These are phyloP conservation scores for Conticribra guillardii DNA, from an alignment of 108 stramenopile genomes.

Conservation along the genomic window DNA sequence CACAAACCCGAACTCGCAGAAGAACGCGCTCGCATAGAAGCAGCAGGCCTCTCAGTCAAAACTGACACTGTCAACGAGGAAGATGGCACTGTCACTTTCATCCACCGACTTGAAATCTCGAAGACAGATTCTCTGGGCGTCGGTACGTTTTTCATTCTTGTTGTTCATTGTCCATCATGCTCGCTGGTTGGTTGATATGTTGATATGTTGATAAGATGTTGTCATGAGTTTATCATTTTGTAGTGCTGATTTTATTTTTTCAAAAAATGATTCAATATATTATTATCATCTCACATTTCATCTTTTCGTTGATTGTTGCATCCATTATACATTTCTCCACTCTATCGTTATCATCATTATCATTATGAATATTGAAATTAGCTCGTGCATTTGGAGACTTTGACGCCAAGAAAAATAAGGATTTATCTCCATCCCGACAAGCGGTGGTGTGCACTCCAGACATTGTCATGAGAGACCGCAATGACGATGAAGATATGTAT, in stretches of 20 bases:
- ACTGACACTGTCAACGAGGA: conserved; percentile 36
- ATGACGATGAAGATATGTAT: conserved; percentile 56
- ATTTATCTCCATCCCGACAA: conserved; percentile 69
- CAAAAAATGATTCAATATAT: conserved; percentile 45
- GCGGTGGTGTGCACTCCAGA: conserved; percentile 85
- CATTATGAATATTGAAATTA: no score
- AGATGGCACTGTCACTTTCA: conserved; percentile 42
- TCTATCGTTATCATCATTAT: no score
- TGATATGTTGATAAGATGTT: no score
- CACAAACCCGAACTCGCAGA: conserved; percentile 89
- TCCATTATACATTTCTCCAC: no score
- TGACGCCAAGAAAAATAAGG: conserved; percentile 87
- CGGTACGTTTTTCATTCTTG: no score
- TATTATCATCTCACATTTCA: no score
- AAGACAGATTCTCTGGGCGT: conserved; percentile 19
- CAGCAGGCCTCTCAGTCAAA: conserved; percentile 71
- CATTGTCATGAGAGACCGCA: conserved; percentile 64
- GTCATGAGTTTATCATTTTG: no score
- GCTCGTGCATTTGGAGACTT: conserved; percentile 93
- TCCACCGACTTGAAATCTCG: not conserved
- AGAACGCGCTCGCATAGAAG: conserved; percentile 81
- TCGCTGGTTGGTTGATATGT: no score
- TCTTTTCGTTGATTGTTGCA: no score
- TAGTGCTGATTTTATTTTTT: no score
- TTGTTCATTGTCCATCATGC: no score